Base-by-base conservation (phyloP, 306 rosid genomes). In the Crataegus laevigata region DNA sequence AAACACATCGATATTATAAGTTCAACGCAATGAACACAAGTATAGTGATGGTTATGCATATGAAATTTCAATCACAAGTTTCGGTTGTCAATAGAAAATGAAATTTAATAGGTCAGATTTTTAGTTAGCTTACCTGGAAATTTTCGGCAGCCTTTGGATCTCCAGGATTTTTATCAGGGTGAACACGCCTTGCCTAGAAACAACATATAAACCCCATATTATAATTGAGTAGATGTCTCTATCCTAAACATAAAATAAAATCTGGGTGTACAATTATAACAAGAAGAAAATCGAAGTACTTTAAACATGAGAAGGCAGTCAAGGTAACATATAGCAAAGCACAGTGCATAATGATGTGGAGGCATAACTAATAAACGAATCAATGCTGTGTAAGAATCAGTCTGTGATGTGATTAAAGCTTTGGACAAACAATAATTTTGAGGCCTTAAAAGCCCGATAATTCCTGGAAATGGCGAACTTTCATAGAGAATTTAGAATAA, bases 161-260 rank as follows among this genome's bases (percentile, higher is more conserved):
- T 74, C 98, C 99, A 59, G 69, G 93, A 77, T 94, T 94, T 88
- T 94, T 94, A 81, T 94, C 99, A 3, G 99, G 99, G 86, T 94
- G 99, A 83, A 92, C 99, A 71, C 55, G 5, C 86, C 96, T 94
- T 64, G 99, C 99, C 97, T 94, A 75, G 67, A 68, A 75, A 80
- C 28, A 74, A 55, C 34, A 79, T 61, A 71, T 15, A 74, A 47
- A 73, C 10, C 26, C 21, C 36, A 5, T 11, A 50, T 3, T 32
- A 25, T 73, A 66, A 14, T 25, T 59, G 6, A 61, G 42, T 13
- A 61, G 66, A 22, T 26, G 30, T 26, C 40, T 42, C 18, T 64
- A 69, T 18, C n/a, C 8, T 17, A 50, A 8, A 22, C 25, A 38
- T 5, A 40, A 40, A 24, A 65, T 52, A 6, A 63, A 63, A 63